These are phyloP conservation scores for Limtongia smithiae DNA, from an alignment of 805 yeast genomes.

Conservation along the genomic window DNA sequence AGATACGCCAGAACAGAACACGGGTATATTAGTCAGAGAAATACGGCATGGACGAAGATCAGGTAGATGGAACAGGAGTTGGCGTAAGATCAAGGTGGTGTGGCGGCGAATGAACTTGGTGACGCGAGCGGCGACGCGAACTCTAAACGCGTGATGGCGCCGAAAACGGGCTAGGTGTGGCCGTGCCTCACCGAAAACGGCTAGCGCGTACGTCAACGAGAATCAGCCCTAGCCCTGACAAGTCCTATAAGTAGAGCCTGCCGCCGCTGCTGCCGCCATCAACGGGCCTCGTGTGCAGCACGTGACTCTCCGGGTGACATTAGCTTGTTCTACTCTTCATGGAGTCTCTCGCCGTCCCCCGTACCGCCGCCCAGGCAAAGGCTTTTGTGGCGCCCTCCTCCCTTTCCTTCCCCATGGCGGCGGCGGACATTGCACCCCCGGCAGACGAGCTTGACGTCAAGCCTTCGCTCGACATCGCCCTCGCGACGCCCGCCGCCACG, in stretches of 20 bases:
- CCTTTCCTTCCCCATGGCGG: slow-evolving; percentile 57
- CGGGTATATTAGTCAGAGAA: too few species aligned
- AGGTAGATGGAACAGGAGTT: too few species aligned
- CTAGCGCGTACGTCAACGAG: neutral
- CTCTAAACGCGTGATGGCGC: too few species aligned
- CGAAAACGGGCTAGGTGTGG: too few species aligned
- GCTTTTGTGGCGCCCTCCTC: slow-evolving; percentile 67
- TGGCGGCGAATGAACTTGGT: too few species aligned
- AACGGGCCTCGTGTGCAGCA: too few species aligned
- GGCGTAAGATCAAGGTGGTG: too few species aligned
- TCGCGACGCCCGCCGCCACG: slow-evolving; percentile 23
- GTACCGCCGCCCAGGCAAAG: slow-evolving; percentile 72
- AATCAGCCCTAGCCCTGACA: slow-evolving; percentile 16
- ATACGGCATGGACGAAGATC: too few species aligned
- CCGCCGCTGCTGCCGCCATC: too few species aligned
- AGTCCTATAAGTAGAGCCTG: too few species aligned
- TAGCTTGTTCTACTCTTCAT: slow-evolving; percentile 40
- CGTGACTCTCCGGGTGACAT: slow-evolving; percentile 31
- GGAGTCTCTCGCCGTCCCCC: slow-evolving; percentile 74
- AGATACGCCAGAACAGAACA: too few species aligned
- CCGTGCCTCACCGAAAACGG: neutral
- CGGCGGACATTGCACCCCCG: slow-evolving; percentile 36
- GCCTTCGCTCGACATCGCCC: slow-evolving; percentile 22
- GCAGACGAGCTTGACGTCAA: slow-evolving; percentile 28
- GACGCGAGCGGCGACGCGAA: too few species aligned